Conservation (phyloP, 148 eudicot species). For the Persicaria tinctoria region DNA sequence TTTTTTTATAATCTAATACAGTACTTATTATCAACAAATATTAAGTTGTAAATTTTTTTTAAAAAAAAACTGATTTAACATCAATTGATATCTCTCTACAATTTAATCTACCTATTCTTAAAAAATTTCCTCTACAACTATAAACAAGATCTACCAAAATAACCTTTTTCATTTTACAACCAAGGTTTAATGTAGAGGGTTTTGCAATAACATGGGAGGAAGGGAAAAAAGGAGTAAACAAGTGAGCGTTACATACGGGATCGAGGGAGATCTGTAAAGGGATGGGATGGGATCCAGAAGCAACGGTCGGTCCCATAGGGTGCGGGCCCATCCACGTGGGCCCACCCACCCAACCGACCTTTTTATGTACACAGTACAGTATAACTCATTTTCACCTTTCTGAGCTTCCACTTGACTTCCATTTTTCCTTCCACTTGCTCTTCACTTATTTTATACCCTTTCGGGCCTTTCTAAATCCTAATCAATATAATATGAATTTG, state of each 20-base stretch:
- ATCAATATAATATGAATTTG: too few relatives aligned
- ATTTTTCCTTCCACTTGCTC: background rate
- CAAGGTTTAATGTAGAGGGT: too few relatives aligned
- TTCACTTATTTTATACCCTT: background rate
- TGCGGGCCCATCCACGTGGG: slow-evolving; percentile 4
- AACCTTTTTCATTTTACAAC: too few relatives aligned
- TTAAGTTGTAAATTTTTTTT: too few relatives aligned
- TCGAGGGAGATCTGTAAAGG: background rate
- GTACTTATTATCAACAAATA: too few relatives aligned
- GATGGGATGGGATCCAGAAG: background rate
- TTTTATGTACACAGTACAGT: background rate
- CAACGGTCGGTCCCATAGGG: background rate
- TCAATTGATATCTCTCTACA: too few relatives aligned
- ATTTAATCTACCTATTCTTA: too few relatives aligned
- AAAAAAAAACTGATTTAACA: too few relatives aligned
- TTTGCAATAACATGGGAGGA: background rate
- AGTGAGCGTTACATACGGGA: slow-evolving; percentile 7
- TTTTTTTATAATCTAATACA: too few relatives aligned
- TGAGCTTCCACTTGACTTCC: background rate
- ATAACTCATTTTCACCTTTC: background rate
- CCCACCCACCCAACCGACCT: slow-evolving; percentile 8
- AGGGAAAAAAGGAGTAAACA: background rate
- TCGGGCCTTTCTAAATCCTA: too few relatives aligned
- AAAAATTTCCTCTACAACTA: too few relatives aligned
- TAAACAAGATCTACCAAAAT: too few relatives aligned